Evolutionary conservation across 1,284 basidiomycete genomes (phyloP).

Genomic region (Papiliotrema terrestris): DNA sequence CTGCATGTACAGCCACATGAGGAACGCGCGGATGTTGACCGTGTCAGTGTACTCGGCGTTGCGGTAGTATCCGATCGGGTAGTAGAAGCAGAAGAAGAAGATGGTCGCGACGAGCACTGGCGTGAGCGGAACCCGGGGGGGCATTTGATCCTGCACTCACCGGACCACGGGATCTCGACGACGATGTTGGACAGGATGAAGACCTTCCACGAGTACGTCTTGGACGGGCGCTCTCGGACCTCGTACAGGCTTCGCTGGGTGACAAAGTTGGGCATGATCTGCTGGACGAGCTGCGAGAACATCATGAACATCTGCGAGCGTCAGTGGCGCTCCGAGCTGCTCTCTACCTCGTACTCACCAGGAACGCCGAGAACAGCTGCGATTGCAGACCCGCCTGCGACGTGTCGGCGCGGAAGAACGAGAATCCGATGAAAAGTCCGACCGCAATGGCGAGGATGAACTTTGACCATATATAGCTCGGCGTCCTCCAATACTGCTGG

Average conservation of each 20-base stretch:
- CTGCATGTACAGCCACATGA: constrained; percentile 44
- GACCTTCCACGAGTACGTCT: constrained; percentile 79
- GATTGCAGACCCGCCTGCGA: constrained; percentile 72
- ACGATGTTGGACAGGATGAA: constrained; percentile 52
- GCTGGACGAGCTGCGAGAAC: constrained; percentile 49
- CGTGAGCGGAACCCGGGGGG: background rate
- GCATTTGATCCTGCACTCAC: constrained; percentile 10
- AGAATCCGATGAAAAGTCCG: constrained; percentile 53
- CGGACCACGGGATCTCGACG: constrained; percentile 45
- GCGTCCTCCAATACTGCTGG: constrained; percentile 60
- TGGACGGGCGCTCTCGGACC: constrained; percentile 66
- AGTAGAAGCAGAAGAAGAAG: constrained; percentile 52
- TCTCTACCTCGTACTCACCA: constrained; percentile 31
- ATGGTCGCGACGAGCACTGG: constrained; percentile 51
- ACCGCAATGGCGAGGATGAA: constrained; percentile 51
- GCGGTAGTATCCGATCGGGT: constrained; percentile 46
- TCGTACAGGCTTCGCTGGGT: constrained; percentile 61
- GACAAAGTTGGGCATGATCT: constrained; percentile 52
- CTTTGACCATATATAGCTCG: constrained; percentile 74
- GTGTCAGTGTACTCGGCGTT: constrained; percentile 44
- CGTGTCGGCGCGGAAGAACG: constrained; percentile 64
- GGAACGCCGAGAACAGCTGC: constrained; percentile 64
- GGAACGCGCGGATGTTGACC: constrained; percentile 38
- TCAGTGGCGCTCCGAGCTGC: constrained; percentile 27
- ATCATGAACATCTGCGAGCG: constrained; percentile 40